phyloP scores from a whole-genome alignment of 768 basidiomycete species.

The Rhodotorula babjevae region DNA sequence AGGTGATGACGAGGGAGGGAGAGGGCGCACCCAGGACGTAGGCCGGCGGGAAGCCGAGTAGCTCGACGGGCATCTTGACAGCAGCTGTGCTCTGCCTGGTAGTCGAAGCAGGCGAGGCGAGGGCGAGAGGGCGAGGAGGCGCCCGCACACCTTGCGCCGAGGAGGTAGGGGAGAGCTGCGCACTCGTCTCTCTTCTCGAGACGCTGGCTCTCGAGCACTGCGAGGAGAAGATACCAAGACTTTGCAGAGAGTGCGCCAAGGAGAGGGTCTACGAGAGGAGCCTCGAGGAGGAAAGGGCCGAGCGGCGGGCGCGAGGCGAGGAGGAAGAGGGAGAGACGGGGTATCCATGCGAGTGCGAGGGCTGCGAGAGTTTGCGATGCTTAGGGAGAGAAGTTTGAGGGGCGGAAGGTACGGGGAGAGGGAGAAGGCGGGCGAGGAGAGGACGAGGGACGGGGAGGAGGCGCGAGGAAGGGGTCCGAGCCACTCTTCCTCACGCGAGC shows the following conservation, averaged over 20 bases:
- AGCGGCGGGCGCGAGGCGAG: no score
- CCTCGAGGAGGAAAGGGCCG: neutral
- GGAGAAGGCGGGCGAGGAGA: no score
- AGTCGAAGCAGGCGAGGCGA: no score
- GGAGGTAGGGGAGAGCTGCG: neutral
- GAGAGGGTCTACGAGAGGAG: neutral
- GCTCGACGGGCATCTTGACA: slow-evolving; percentile 47
- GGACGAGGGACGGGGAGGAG: no score
- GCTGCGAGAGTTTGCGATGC: no score
- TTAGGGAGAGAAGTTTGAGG: neutral
- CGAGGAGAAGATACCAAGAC: no score
- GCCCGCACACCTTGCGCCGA: neutral
- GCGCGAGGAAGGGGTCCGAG: neutral
- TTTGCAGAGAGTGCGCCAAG: no score
- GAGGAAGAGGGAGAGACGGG: no score
- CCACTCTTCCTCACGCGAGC: neutral
- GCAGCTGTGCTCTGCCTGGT: no score
- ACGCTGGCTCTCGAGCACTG: no score
- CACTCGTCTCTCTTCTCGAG: no score
- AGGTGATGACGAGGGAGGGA: neutral
- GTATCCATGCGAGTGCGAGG: neutral
- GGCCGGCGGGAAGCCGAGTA: slow-evolving; percentile 46
- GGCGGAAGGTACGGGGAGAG: neutral
- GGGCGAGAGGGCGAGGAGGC: neutral
- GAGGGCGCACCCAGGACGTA: slow-evolving; percentile 44